Base-by-base conservation (phyloP, 208 protist species). In the Wallacemonas sp. region DNA sequence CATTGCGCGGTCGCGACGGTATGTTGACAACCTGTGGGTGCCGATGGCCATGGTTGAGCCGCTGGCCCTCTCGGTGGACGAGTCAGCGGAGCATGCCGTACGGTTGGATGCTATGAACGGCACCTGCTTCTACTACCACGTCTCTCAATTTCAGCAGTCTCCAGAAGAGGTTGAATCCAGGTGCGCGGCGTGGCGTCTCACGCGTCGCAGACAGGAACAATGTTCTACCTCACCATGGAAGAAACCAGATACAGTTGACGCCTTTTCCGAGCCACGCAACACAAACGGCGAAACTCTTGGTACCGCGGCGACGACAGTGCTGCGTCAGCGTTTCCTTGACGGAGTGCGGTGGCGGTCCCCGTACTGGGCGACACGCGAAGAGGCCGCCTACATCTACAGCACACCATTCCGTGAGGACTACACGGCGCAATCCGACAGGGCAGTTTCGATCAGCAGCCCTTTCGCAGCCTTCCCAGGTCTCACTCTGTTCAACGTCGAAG, bases 281-380 rank as follows among this genome's bases (percentile, higher is more conserved):
- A 91, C 84, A 5, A 94, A 90, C 46, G 88, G 88, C 14, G 84
- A 94, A 38, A 69, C 63, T 0, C 86, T 93, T 46, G 70, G 14
- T 8, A 21, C 77, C 17, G 56, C 19, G 0, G 56, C 53, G 0
- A 75, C 71, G n/a, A 66, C 80, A 49, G 56, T 47, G 22, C 59
- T 59, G 1, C 62, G 75, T 14, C n/a, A 72, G 15, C 47, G 51
- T 21, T 68, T 62, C 28, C 8, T 33, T n/a, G 24, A 26, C 11
- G 51, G 51, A 24, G 51, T 44, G 28, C 56, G 39, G 1, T 39
- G 30, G 27, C 11, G 39, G 2, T 9, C 44, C 14, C 67, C 42
- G 2, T 94, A 91, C 60, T 94, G 88, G 84, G 75, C 80, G 0
- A 90, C 88, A 1, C 44, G 65, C 1, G 71, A 79, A 14, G 88